Conservation (phyloP, 805 yeast genomes). For the Ascoidea tarda region DNA sequence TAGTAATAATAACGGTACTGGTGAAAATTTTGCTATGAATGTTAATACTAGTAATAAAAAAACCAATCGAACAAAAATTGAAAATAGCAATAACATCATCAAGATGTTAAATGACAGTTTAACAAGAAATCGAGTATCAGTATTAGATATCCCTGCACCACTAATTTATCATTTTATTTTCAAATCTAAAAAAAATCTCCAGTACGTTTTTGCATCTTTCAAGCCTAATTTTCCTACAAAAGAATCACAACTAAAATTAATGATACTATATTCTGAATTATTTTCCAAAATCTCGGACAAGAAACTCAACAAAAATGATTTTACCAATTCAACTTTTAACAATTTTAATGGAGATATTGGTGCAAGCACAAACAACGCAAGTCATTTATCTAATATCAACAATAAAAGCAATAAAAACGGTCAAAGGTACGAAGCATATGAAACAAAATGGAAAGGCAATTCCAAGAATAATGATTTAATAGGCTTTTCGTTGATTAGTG, state of each 20-base stretch:
- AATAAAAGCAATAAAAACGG: neutral
- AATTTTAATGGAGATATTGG: neutral
- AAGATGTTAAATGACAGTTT: neutral
- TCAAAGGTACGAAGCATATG: neutral
- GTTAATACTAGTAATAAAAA: neutral
- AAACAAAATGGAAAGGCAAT: slow-evolving; percentile 11
- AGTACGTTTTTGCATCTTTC: slow-evolving; percentile 19
- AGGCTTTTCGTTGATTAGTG: slow-evolving; percentile 17
- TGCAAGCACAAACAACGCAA: neutral
- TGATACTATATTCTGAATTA: neutral
- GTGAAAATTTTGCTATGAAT: too few relatives aligned
- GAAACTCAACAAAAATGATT: neutral
- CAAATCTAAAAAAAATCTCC: slow-evolving; percentile 57
- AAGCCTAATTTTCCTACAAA: neutral
- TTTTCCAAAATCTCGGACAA: slow-evolving; percentile 8
- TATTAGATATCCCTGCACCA: slow-evolving; percentile 23
- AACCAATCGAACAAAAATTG: neutral
- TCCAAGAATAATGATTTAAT: slow-evolving; percentile 15
- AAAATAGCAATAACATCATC: neutral
- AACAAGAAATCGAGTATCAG: neutral
- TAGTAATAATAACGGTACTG: neutral
- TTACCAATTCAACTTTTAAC: neutral
- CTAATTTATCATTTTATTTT: slow-evolving; percentile 67
- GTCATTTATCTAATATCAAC: neutral
- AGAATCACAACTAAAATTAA: neutral